phyloP scores from a whole-genome alignment of 2,329 filamentous ascomycete species.

The Neopestalotiopsis clavispora region DNA sequence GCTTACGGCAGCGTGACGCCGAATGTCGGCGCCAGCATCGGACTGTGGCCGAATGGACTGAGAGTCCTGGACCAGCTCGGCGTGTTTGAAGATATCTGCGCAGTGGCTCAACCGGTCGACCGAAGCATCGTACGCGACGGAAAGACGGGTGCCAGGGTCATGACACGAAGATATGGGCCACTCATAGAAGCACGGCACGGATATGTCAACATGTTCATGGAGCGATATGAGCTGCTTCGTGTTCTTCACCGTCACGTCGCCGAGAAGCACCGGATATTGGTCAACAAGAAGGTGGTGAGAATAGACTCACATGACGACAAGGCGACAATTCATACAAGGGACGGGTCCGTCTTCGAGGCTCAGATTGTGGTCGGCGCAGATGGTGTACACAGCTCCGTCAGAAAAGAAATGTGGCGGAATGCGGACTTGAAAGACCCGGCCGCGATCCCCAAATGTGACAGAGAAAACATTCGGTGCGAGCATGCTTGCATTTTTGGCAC shows the following conservation, averaged over 20 bases:
- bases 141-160: neutral
- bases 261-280: neutral
- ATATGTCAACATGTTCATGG: conserved; percentile 1
- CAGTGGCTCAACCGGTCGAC: neutral
- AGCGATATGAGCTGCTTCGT: conserved; percentile 1
- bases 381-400: neutral
- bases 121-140: neutral
- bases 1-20: conserved; percentile 3
- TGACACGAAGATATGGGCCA: neutral
- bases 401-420: neutral
- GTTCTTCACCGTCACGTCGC: neutral
- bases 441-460: conserved; percentile 5
- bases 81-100: neutral
- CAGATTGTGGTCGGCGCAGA: conserved; percentile 1
- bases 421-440: neutral
- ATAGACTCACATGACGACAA: neutral
- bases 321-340: neutral
- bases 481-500: conserved; percentile 15
- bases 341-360: neutral
- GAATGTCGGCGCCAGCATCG: conserved; percentile 3
- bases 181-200: neutral
- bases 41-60: neutral
- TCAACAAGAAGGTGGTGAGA: conserved; percentile 1
- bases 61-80: conserved; percentile 1
- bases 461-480: neutral